A percentile compares a stretch with the other conserved stretches of the same genome.
These are phyloP conservation scores for Aureobasidium pullulans DNA, from an alignment of 2,329 filamentous ascomycete species.

Conservation along the genomic window DNA sequence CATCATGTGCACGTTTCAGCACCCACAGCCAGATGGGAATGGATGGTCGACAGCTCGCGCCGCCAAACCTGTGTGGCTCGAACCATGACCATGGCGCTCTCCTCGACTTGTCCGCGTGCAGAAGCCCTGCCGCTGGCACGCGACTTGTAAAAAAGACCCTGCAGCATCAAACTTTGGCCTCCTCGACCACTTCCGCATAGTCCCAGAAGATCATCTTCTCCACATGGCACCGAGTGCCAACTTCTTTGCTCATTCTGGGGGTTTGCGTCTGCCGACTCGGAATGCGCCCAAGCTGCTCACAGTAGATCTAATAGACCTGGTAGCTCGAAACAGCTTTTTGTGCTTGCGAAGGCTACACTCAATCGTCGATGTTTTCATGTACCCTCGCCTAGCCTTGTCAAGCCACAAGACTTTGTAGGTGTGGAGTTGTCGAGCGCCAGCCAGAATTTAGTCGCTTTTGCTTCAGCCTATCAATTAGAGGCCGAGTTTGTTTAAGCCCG, in stretches of 20 bases:
- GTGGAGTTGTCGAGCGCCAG: not conserved
- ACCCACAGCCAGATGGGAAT: not conserved
- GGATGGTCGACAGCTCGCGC: not conserved
- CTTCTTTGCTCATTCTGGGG: not conserved
- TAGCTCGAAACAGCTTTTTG: no score
- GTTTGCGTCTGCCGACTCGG: not conserved
- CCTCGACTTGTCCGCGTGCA: not conserved
- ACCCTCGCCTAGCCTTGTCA: not conserved
- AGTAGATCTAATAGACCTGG: no score
- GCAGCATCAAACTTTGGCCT: not conserved
- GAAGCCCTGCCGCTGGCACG: conserved; percentile 11
- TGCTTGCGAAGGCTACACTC: not conserved
- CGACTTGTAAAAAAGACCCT: not conserved
- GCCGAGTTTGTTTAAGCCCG: not conserved
- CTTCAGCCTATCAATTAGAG: conserved; percentile 8
- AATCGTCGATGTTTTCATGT: not conserved
- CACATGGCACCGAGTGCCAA: not conserved
- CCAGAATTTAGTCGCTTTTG: conserved; percentile 2
- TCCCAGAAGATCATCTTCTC: not conserved
- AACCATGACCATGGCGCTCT: not conserved
- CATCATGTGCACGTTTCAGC: not conserved
- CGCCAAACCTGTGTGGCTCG: not conserved
- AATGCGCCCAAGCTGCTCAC: not conserved
- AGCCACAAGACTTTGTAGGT: not conserved
- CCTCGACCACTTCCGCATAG: conserved; percentile 1